Evolutionary conservation across 2,329 filamentous ascomycete species (phyloP).

Genomic region (Trichophaea hybrida): DNA sequence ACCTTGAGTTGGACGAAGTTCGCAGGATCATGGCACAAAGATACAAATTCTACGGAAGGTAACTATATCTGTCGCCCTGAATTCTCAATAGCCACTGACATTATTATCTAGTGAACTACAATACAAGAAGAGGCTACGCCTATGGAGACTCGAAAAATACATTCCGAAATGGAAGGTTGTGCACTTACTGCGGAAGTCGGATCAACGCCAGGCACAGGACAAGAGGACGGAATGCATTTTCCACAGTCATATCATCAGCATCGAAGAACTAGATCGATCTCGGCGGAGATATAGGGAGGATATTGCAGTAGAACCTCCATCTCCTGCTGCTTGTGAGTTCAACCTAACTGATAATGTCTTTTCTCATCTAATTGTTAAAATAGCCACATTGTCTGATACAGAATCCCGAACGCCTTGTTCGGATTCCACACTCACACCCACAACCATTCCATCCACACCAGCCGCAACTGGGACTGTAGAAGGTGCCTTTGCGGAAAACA

Average conservation of each 20-base stretch:
- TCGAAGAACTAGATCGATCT: neutral
- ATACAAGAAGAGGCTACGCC: neutral
- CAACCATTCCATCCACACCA: no score
- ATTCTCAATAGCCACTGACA: neutral
- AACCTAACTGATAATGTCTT: neutral
- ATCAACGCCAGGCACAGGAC: neutral
- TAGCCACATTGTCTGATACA: no score
- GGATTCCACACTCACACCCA: no score
- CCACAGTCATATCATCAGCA: neutral
- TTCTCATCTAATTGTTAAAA: neutral
- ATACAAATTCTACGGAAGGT: constrained; percentile 2
- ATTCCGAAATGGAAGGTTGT: neutral
- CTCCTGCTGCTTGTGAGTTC: neutral
- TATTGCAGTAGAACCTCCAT: neutral
- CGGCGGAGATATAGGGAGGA: neutral
- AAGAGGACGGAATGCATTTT: neutral
- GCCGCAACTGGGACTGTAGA: no score
- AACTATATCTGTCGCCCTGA: neutral
- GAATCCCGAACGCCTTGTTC: no score
- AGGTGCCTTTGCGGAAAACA: no score
- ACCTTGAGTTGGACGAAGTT: neutral
- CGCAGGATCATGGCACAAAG: neutral
- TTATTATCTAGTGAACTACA: neutral
- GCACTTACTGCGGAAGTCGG: neutral
- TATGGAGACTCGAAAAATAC: neutral